A percentile compares a stretch with the other conserved stretches of the same genome.
phyloP scores from a whole-genome alignment of 805 yeast species.

The Pichia rugopelliculosa region DNA sequence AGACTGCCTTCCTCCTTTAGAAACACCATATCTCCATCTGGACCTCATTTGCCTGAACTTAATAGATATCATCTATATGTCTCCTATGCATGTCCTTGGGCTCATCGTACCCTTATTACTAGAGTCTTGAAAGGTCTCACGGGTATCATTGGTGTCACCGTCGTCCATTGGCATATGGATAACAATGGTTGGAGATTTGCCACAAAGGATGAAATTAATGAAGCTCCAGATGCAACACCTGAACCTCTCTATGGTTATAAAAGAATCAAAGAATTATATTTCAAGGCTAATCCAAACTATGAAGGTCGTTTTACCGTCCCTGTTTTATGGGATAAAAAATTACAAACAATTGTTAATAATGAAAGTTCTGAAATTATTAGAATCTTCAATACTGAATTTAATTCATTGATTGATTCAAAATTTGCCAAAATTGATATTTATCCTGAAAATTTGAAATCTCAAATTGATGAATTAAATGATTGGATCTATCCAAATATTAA shows the following conservation, averaged over 20 bases:
- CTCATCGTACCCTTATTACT: constrained; percentile 74
- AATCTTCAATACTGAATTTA: constrained; percentile 71
- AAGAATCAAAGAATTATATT: constrained; percentile 65
- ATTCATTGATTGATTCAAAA: constrained; percentile 43
- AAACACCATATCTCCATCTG: constrained; percentile 48
- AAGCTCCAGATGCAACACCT: constrained; percentile 38
- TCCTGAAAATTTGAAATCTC: constrained; percentile 44
- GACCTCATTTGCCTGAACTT: constrained; percentile 65
- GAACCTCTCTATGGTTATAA: constrained; percentile 55
- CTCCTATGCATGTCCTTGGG: constrained; percentile 93
- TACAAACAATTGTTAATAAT: constrained; percentile 78
- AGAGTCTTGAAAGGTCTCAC: constrained; percentile 67
- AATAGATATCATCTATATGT: constrained; percentile 84
- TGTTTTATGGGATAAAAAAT: constrained; percentile 83
- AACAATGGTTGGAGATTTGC: constrained; percentile 84
- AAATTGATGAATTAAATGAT: constrained; percentile 70
- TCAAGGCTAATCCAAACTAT: constrained; percentile 67
- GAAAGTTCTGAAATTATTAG: constrained; percentile 88
- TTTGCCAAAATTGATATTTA: constrained; percentile 50
- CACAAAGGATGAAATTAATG: constrained; percentile 32
- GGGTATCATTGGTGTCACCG: constrained; percentile 57
- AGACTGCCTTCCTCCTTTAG: constrained; percentile 51
- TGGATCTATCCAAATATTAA: constrained; percentile 84
- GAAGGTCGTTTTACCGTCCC: constrained; percentile 88
- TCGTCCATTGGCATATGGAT: constrained; percentile 90